Evolutionary conservation across 2,329 filamentous ascomycete species (phyloP).

Genomic region (Fusarium begoniae): DNA sequence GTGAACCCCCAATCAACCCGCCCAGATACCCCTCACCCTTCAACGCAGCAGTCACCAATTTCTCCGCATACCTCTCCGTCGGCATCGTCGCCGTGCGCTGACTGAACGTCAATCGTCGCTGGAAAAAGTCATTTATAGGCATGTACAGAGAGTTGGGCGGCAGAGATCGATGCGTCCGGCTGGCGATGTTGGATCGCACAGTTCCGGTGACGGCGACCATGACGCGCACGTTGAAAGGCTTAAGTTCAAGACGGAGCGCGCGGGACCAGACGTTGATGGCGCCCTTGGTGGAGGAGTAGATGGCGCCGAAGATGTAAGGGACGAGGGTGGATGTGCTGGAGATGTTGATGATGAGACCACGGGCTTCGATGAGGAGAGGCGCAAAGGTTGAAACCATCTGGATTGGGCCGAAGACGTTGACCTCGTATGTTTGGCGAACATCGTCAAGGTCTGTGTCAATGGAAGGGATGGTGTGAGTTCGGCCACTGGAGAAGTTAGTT

Average conservation of each 20-base stretch:
- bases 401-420: constrained; percentile 68
- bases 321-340: constrained; percentile 61
- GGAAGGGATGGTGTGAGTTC: constrained; percentile 61
- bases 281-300: constrained; percentile 66
- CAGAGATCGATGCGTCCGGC: constrained; percentile 52
- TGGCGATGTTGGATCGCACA: constrained; percentile 60
- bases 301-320: constrained; percentile 62
- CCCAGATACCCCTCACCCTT: constrained; percentile 50
- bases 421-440: constrained; percentile 63
- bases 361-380: constrained; percentile 58
- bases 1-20: constrained; percentile 46
- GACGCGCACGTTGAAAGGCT: constrained; percentile 64
- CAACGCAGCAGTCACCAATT: constrained; percentile 55
- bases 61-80: constrained; percentile 54
- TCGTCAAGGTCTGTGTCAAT: constrained; percentile 62
- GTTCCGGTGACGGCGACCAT: constrained; percentile 66
- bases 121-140: constrained; percentile 57
- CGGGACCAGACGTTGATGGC: constrained; percentile 64
- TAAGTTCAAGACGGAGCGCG: constrained; percentile 62
- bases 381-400: constrained; percentile 62
- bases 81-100: constrained; percentile 58
- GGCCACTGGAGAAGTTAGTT: constrained; percentile 51
- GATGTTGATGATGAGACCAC: constrained; percentile 64
- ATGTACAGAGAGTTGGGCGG: constrained; percentile 58
- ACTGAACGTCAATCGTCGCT: constrained; percentile 57